Percentiles rank a stretch among this genome's conserved stretches.
These are phyloP conservation scores for Acacia crassicarpa DNA, from an alignment of 306 rosid genomes.

Conservation along the genomic window DNA sequence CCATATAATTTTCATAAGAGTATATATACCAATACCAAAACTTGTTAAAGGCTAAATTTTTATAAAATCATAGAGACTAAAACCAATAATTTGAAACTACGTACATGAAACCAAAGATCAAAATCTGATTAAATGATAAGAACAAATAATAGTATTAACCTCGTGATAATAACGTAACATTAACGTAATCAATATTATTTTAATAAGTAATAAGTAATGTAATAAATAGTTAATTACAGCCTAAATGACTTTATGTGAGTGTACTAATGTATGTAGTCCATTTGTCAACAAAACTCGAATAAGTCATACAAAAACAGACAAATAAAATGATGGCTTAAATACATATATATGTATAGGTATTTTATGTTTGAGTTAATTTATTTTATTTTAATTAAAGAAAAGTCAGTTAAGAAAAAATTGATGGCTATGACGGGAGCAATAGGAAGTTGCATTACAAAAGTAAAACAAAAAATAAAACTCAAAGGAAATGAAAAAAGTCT, in stretches of 20 bases:
- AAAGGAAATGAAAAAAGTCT: background rate
- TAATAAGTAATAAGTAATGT: background rate
- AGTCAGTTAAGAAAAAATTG: background rate
- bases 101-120: rapidly evolving
- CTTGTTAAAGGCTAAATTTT: no score
- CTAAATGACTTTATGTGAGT: background rate
- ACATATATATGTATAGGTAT: no score
- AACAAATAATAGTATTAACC: no score
- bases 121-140: no score
- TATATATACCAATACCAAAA: no score
- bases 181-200: background rate
- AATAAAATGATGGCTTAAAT: background rate
- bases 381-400: background rate
- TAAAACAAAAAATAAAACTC: background rate
- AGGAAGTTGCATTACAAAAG: background rate
- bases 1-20: no score
- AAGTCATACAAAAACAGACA: background rate
- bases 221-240: background rate
- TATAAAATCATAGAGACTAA: no score
- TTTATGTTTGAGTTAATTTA: background rate
- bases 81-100: no score
- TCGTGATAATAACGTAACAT: background rate
- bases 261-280: background rate
- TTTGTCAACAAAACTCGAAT: background rate
- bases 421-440: background rate